Percentiles rank a stretch among this genome's conserved stretches.
Evolutionary conservation across 495 filamentous ascomycete genomes (phyloP).

Genomic region (Penicillium lagena): DNA sequence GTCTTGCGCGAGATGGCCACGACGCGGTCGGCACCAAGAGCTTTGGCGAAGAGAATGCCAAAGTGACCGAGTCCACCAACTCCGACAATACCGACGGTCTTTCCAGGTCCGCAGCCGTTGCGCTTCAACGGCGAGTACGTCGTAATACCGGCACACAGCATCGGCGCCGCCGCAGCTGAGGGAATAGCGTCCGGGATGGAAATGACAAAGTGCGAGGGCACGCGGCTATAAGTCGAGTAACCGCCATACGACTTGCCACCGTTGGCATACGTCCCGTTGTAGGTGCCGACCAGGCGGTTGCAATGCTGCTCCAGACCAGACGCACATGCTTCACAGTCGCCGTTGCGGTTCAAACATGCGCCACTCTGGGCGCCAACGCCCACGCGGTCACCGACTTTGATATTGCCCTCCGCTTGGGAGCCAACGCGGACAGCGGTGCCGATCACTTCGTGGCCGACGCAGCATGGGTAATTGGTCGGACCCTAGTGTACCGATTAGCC

Average conservation of each 20-base stretch:
- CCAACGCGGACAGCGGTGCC: conserved; percentile 70
- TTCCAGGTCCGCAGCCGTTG: conserved; percentile 72
- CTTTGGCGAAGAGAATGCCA: conserved; percentile 52
- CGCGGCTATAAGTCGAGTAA: conserved; percentile 69
- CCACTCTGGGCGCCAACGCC: conserved; percentile 75
- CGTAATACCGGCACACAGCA: conserved; percentile 85
- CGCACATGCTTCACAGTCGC: conserved; percentile 63
- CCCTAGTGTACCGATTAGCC: conserved; percentile 70
- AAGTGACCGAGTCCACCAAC: conserved; percentile 77
- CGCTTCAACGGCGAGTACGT: conserved; percentile 66
- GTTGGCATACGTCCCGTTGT: conserved; percentile 57
- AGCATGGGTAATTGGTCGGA: conserved; percentile 61
- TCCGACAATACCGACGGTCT: conserved; percentile 75
- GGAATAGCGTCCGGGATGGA: conserved; percentile 64
- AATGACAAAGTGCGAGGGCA: conserved; percentile 68
- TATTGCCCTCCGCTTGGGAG: conserved; percentile 45
- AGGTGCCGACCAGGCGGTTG: conserved; percentile 55
- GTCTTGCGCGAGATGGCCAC: conserved; percentile 71
- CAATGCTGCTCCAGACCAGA: conserved; percentile 63
- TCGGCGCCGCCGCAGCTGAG: conserved; percentile 63
- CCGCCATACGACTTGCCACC: conserved; percentile 55
- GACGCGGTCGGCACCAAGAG: conserved; percentile 67
- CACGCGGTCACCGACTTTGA: conserved; percentile 75
- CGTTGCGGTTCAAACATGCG: conserved; percentile 52
- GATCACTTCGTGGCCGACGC: conserved; percentile 82